These are phyloP conservation scores for Hyaloperonospora brassicae DNA, from an alignment of 352 stramenopile species.

Conservation along the genomic window DNA sequence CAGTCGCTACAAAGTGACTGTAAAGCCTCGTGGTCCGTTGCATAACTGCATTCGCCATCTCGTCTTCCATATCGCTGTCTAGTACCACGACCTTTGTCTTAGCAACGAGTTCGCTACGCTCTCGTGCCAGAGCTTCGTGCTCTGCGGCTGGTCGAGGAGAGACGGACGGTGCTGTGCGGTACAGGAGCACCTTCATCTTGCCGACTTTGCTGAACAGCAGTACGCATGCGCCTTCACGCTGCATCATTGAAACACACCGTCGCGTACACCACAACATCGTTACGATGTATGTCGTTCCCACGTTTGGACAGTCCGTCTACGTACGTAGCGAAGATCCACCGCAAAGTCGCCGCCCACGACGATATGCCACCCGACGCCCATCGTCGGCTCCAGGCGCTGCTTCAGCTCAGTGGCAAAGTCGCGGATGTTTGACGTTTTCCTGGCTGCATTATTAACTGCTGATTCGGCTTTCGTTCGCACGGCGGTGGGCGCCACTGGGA, in stretches of 20 bases:
- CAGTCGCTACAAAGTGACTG: slow-evolving; percentile 28
- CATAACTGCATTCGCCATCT: slow-evolving; percentile 35
- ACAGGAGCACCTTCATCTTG: slow-evolving; percentile 70
- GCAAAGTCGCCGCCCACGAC: slow-evolving; percentile 59
- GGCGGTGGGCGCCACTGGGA: slow-evolving; percentile 33
- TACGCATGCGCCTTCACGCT: slow-evolving; percentile 64
- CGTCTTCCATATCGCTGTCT: slow-evolving; percentile 48
- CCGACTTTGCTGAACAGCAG: slow-evolving; percentile 48
- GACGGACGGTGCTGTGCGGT: slow-evolving; percentile 45
- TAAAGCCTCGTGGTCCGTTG: slow-evolving; percentile 34
- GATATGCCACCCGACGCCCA: slow-evolving; percentile 63
- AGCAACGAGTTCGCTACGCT: slow-evolving; percentile 8
- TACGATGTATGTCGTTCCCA: not conserved
- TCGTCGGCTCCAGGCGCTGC: slow-evolving; percentile 31
- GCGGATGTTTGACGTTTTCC: slow-evolving; percentile 48
- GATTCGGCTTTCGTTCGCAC: slow-evolving; percentile 39
- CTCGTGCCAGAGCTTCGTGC: slow-evolving; percentile 21
- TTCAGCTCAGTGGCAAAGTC: slow-evolving; percentile 45
- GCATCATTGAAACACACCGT: slow-evolving; percentile 1
- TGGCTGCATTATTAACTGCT: slow-evolving; percentile 44
- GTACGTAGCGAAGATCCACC: slow-evolving; percentile 71
- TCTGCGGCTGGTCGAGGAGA: slow-evolving; percentile 27
- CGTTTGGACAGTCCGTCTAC: slow-evolving; percentile 5
- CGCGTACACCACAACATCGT: not conserved
- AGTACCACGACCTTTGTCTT: slow-evolving; percentile 45